These are phyloP conservation scores for Trichoderma hamatum DNA, from an alignment of 2,329 filamentous ascomycete species.

Conservation along the genomic window DNA sequence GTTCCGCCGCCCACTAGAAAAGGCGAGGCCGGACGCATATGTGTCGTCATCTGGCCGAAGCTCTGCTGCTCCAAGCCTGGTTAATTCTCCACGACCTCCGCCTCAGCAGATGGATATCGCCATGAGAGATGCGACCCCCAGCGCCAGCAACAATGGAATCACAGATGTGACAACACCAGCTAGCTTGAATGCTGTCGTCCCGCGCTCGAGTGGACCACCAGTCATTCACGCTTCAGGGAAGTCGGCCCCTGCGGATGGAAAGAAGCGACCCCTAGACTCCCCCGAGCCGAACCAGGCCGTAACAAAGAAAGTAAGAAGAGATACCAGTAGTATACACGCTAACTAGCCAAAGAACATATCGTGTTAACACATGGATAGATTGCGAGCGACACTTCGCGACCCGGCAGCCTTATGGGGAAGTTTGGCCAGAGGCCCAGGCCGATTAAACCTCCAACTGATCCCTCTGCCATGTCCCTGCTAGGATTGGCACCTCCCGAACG, in stretches of 20 bases:
- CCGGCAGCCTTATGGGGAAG: conserved; percentile 42
- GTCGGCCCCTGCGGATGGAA: conserved; percentile 35
- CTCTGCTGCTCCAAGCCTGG: neutral
- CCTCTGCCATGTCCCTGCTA: conserved; percentile 56
- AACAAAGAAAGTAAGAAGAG: conserved; percentile 48
- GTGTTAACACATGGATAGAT: conserved; percentile 38
- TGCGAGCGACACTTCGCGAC: conserved; percentile 37
- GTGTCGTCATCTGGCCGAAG: neutral
- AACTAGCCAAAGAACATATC: neutral
- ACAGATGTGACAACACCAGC: neutral
- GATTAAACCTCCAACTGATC: conserved; percentile 47
- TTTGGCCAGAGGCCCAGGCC: conserved; percentile 40
- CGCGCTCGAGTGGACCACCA: conserved; percentile 41
- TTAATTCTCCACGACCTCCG: neutral
- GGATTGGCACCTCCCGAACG: conserved; percentile 52
- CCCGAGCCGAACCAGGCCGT: conserved; percentile 38
- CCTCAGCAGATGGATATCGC: conserved; percentile 26
- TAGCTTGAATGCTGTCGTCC: conserved; percentile 20
- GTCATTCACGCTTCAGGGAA: conserved; percentile 43
- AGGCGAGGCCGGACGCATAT: conserved; percentile 37
- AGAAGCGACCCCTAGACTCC: conserved; percentile 51
- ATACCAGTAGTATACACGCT: neutral
- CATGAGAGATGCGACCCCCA: conserved; percentile 26
- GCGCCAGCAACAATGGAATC: conserved; percentile 18
- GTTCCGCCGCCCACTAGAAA: conserved; percentile 50